Evolutionary conservation across 2,329 filamentous ascomycete genomes (phyloP), one percentile per base, ranked within the genome.

Genomic region (Chaetomium sp.): DNA sequence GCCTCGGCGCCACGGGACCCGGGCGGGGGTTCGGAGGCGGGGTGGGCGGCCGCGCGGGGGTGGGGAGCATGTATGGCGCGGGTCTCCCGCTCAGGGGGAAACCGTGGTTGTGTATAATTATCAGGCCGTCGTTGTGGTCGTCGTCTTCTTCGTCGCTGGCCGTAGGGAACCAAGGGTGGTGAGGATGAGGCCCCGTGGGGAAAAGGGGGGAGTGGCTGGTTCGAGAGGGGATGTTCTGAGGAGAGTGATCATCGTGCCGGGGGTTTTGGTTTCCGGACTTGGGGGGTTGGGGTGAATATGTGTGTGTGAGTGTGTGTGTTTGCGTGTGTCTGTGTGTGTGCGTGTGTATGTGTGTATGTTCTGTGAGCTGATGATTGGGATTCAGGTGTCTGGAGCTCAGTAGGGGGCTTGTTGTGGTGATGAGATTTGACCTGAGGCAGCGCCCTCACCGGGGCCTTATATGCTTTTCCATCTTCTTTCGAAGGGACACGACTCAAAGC

Each of bases 21-120:
- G 60, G 60, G 1, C 60, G 21, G 8, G 60, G 60, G 5, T 21
- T n/a, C 27, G 53, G 53, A 8, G 60, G 53, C 25, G 60, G 60
- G 12, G 60, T 49, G 21, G 60, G 51, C 27, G 56, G 56, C 19
- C 10, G 23, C 0, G 16, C 16, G 7, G 42, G 60, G 51, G 10
- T 45, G 6, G 38, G 50, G 50, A 12, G 12, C 1, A 33, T n/a
- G 29, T 9, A 3, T 6, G 56, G 38, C 9, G 2, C 10, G 4
- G 38, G 38, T 42, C 2, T 42, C 38, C 38, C 16, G 5, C 16
- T 8, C 38, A 38, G 25, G 12, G 33, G 3, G 33, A 10, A 8
- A 10, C 10, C 10, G 33, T 35, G 8, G 33, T 35, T 35, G 33
- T 29, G 27, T 6, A 6, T 35, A 5, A 35, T 35, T 8, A 13